phyloP scores from a whole-genome alignment of 768 basidiomycete species.

The Strobilomyces dryophilus region DNA sequence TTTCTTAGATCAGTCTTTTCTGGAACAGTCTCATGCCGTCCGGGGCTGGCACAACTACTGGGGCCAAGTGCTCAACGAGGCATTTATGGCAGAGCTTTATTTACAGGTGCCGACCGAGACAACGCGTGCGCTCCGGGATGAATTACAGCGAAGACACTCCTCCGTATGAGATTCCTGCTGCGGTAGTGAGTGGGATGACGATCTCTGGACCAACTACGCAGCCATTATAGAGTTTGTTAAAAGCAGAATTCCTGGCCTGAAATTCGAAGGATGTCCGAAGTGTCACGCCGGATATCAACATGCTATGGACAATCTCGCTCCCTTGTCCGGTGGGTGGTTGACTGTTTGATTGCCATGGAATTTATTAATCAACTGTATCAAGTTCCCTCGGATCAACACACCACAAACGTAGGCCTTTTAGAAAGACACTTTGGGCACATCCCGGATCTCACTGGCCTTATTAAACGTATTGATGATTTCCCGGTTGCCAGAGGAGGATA shows the following conservation, averaged over 20 bases:
- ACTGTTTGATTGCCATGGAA: background rate
- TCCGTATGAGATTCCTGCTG: background rate
- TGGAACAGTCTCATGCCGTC: background rate
- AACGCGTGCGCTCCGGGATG: background rate
- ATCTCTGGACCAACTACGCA: conserved; percentile 1
- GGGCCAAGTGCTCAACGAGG: background rate
- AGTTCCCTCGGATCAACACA: background rate
- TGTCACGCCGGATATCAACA: background rate
- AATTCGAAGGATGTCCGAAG: background rate
- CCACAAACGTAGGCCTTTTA: background rate
- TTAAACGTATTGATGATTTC: background rate
- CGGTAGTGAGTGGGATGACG: background rate
- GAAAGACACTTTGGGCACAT: background rate
- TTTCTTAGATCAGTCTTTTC: too few species aligned
- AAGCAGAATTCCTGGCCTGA: background rate
- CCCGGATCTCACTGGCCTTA: background rate
- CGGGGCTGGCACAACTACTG: background rate
- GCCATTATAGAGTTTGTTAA: conserved; percentile 1
- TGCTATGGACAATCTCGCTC: background rate
- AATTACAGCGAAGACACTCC: background rate
- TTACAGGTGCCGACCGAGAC: background rate
- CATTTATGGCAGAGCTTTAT: background rate
- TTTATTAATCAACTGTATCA: background rate
- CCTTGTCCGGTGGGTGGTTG: background rate
- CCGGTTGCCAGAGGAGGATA: background rate